Conservation (phyloP, 176 grass and related monocot species). For the Triticum timopheevii region DNA sequence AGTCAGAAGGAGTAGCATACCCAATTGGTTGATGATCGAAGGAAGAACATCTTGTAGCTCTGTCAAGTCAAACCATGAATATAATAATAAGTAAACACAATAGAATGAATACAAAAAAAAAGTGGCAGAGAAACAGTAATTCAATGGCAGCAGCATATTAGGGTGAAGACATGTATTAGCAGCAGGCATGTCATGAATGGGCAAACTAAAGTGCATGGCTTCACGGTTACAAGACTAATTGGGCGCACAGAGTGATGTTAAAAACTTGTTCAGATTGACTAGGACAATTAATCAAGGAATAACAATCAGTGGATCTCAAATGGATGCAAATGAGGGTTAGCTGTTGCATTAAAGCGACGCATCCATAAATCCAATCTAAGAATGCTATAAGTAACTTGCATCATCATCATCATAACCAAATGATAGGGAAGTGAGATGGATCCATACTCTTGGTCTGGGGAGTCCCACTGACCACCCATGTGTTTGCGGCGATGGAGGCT, state of each 20-base stretch:
- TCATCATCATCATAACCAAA: neutral
- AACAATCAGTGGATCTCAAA: neutral
- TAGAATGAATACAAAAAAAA: neutral
- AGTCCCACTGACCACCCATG: slow-evolving; percentile 95
- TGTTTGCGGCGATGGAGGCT: slow-evolving; percentile 97
- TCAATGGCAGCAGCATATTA: neutral
- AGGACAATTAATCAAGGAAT: neutral
- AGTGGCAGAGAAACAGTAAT: neutral
- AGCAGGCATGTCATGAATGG: neutral
- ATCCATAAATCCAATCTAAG: neutral
- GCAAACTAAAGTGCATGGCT: neutral
- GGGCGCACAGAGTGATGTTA: neutral
- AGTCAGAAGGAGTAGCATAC: slow-evolving; percentile 33
- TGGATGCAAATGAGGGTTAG: neutral
- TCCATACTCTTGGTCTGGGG: slow-evolving; percentile 90
- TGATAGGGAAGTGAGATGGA: neutral
- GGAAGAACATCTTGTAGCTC: slow-evolving; percentile 98
- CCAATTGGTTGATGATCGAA: slow-evolving; percentile 91
- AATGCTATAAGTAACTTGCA: neutral
- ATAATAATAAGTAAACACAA: neutral
- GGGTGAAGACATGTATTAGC: no score
- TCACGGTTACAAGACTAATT: neutral
- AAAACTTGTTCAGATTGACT: neutral
- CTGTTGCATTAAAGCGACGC: neutral
- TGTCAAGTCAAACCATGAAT: slow-evolving; percentile 34